Base-by-base conservation (phyloP, 2,329 filamentous ascomycete genomes). In the Fusarium virguliforme region DNA sequence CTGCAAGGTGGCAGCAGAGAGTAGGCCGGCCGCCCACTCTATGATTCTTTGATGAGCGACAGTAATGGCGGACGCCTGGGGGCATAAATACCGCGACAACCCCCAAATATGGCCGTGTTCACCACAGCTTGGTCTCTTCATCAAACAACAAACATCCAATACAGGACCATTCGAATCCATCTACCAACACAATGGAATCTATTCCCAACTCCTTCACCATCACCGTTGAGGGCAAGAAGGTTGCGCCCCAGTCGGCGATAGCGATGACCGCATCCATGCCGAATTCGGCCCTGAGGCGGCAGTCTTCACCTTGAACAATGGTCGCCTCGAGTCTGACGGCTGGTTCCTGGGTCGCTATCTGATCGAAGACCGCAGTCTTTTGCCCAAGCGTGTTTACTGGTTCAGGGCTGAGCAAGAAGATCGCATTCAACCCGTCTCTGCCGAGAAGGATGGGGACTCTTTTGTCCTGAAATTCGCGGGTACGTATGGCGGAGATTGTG, bases 371-470 rank as follows among this genome's bases (percentile, higher is more conserved):
- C 13, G 2, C 1, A 69, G 68, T 6, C 2, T 71, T 2, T 3
- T 12, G 28, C 68, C 68, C 10, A 71, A 71, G 34, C 35, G 9
- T 1, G 28, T 71, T 4, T n/a, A 48, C 0, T 71, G 68, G 68
- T 51, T 53, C 7, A 35, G 0, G 4, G 41, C 4, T 3, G 24
- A 54, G 0, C 9, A 41, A 1, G 18, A 6, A 4, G 0, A 26
- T 1, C 0, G 1, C 0, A 7, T 71, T 3, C 68, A 59, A 18
- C 68, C 68, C 2, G 28, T 60, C 1, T 22, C 13, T 0, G n/a
- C 60, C 6, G 1, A 26, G 6, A 0, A 37, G 0, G 7, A 12
- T 2, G 63, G 9, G 3, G 6, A 12, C 2, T 41, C 53, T 4
- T 24, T 7, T 1, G 26, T 62, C 24, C n/a, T 71, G 7, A 68